phyloP scores from a whole-genome alignment of 1,284 basidiomycete species.

The Sphagnurus paluster region DNA sequence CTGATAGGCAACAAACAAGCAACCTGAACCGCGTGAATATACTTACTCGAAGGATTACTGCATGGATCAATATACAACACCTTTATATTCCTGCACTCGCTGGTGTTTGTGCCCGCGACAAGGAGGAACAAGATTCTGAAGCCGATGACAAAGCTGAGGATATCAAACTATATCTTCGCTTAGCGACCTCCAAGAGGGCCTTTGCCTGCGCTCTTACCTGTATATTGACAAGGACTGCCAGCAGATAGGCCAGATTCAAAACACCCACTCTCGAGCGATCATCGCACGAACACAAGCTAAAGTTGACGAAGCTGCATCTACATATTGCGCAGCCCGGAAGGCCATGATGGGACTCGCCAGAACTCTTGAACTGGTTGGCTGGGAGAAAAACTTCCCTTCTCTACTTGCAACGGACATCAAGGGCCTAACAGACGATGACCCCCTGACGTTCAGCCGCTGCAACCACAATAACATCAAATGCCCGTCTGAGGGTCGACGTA shows the following conservation, averaged over 20 bases:
- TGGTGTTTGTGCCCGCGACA: neutral
- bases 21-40: slow-evolving; percentile 12
- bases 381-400: slow-evolving; percentile 1
- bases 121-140: slow-evolving; percentile 8
- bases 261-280: slow-evolving; percentile 12
- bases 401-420: slow-evolving; percentile 7
- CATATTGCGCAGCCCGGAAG: slow-evolving; percentile 9
- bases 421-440: slow-evolving; percentile 2
- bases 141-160: slow-evolving; percentile 18
- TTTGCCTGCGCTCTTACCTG: slow-evolving; percentile 14
- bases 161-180: too few species aligned
- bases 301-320: slow-evolving; percentile 9
- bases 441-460: too few species aligned
- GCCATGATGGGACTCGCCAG: slow-evolving; percentile 6
- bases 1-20: slow-evolving; percentile 9
- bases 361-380: slow-evolving; percentile 6
- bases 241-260: slow-evolving; percentile 14
- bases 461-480: neutral
- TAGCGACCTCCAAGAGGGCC: slow-evolving; percentile 12
- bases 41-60: slow-evolving; percentile 10
- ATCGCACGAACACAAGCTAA: slow-evolving; percentile 11
- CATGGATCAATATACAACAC: slow-evolving; percentile 16
- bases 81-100: slow-evolving; percentile 15
- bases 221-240: slow-evolving; percentile 18
- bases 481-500: slow-evolving; percentile 7